A percentile compares a stretch with the other conserved stretches of the same genome.
Conservation (phyloP, 441 rosid species). For the Rhodomyrtus psidioides region DNA sequence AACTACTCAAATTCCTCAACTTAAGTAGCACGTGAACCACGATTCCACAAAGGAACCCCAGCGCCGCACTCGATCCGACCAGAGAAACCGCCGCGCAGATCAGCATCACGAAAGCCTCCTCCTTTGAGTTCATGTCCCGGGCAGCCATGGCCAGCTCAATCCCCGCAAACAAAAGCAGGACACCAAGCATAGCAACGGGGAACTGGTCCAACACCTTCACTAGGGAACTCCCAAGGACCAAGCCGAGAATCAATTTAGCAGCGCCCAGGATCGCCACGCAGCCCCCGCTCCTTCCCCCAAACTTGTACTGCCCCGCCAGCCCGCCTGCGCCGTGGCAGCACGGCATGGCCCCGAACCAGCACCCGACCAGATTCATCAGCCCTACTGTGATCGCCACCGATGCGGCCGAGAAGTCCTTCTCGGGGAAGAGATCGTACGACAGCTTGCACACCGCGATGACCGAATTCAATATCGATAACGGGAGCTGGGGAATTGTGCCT, state of each 20-base stretch:
- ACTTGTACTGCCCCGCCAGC: conserved; percentile 85
- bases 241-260: conserved; percentile 48
- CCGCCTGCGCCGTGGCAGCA: conserved; percentile 85
- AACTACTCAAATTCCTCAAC: conserved; percentile 26
- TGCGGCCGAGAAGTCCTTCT: conserved; percentile 48
- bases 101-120: conserved; percentile 65
- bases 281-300: conserved; percentile 79
- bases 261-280: conserved; percentile 60
- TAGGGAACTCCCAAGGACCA: conserved; percentile 67
- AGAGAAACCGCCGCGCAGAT: conserved; percentile 59
- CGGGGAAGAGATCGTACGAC: conserved; percentile 62
- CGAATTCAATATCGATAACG: conserved; percentile 62
- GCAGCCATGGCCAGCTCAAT: conserved; percentile 79
- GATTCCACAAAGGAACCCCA: conserved; percentile 64
- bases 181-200: conserved; percentile 70
- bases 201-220: conserved; percentile 53
- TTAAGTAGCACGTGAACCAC: conserved; percentile 36
- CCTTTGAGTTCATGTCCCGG: conserved; percentile 73
- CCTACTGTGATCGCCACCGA: conserved; percentile 63
- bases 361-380: conserved; percentile 68
- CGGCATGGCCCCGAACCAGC: conserved; percentile 93
- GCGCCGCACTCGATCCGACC: conserved; percentile 52
- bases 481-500: conserved; percentile 73
- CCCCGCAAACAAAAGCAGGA: conserved; percentile 62
- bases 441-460: conserved; percentile 75